Evolutionary conservation across 257 asterid species (phyloP).

Genomic region (Echium plantagineum): DNA sequence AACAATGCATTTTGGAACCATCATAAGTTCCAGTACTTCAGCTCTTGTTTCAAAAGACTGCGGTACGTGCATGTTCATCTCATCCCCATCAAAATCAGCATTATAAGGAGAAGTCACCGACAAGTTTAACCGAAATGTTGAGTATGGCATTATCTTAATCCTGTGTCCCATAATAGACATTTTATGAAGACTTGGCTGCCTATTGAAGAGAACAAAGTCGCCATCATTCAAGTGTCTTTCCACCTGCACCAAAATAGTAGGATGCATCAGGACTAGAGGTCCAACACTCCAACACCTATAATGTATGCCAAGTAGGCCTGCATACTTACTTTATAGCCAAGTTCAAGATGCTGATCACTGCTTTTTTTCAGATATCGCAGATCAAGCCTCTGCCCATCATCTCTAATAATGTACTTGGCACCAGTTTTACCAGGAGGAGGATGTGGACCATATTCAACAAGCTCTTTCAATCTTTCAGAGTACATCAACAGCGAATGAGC

Average conservation of each 20-base stretch:
- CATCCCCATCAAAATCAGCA: conserved; percentile 99
- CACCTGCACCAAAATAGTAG: conserved; percentile 47
- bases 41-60: conserved; percentile 99
- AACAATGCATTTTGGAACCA: conserved; percentile 96
- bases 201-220: conserved; percentile 85
- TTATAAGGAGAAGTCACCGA: conserved; percentile 98
- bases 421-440: conserved; percentile 99
- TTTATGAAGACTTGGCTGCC: conserved; percentile 98
- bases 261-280: conserved; percentile 12
- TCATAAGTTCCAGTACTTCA: conserved; percentile 91
- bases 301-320: neutral
- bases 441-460: conserved; percentile 98
- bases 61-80: conserved; percentile 99
- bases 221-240: conserved; percentile 98
- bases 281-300: neutral
- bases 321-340: conserved; percentile 71
- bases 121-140: conserved; percentile 88
- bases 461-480: conserved; percentile 71
- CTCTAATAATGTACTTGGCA: conserved; percentile 94
- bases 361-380: conserved; percentile 95
- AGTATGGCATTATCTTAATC: conserved; percentile 97
- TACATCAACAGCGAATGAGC: conserved; percentile 1
- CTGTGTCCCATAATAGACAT: conserved; percentile 99
- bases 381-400: conserved; percentile 99
- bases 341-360: conserved; percentile 93